Base-by-base conservation (phyloP, 768 basidiomycete species). In the Kwoniella shandongensis region DNA sequence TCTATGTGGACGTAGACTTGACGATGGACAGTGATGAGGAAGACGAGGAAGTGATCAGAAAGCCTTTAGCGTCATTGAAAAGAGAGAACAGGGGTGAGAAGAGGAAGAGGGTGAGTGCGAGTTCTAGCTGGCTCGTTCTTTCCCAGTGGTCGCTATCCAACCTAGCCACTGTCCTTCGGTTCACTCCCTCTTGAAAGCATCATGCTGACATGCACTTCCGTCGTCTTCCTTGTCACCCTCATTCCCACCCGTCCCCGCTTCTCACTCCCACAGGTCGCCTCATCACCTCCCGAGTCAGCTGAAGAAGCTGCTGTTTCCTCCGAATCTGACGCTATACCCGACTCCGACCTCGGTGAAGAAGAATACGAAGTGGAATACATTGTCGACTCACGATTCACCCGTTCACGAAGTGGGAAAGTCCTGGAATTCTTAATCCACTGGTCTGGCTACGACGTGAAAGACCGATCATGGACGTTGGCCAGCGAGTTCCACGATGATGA, bases 331-430 rank as follows among this genome's bases (percentile, higher is more conserved):
- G 32, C 13, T 32, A 13, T 13, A 6, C 32, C 32, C 13, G 57
- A 44, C 13, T 35, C 23, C 18, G 51, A 40, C 27, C 27, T 55
- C 12, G 67, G 42, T 11, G 69, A 71, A 26, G 63, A 67, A 42
- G 67, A 72, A 44, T 72, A 67, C 39, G 62, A 66, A 38, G 57
- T 72, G 36, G 67, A 72, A 20, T 63, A 56, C 35, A 72, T 72
- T 46, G 61, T 72, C 17, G 56, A 72, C 50, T 72, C 70, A 20
- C 53, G 67, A 15, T 54, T 54, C 26, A 57, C 56, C 38, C 51
- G 23, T 13, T 60, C 45, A 23, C 26, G 51, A 17, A 57, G 57
- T 7, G 46, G 49, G 36, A 26, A 57, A n/a, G 22, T 27, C 10
- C 48, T 72, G 17, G 65, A 72, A 44, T 72, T 48, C 39, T 44